Percentiles rank a stretch among this genome's conserved stretches.
phyloP scores from a whole-genome alignment of 768 basidiomycete species.

The Kwoniella sp. region DNA sequence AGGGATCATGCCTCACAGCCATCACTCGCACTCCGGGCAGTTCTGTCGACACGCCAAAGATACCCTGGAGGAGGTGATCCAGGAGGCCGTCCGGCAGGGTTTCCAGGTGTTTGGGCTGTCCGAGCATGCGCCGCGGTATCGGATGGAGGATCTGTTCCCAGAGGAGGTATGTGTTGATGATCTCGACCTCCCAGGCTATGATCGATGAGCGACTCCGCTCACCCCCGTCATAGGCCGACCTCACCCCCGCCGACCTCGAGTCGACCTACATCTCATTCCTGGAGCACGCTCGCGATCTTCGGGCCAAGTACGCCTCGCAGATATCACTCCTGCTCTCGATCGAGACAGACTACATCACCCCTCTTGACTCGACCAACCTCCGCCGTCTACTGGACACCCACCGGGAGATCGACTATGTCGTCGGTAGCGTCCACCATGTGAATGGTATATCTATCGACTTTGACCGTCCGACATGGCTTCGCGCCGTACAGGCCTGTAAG shows the following conservation, averaged over 20 bases:
- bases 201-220: background rate
- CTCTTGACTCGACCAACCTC: constrained; percentile 61
- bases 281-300: constrained; percentile 72
- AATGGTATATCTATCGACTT: constrained; percentile 86
- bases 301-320: constrained; percentile 58
- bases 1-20: constrained; percentile 52
- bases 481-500: constrained; percentile 31
- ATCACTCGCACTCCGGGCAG: constrained; percentile 89
- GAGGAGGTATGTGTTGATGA: constrained; percentile 68
- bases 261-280: constrained; percentile 71
- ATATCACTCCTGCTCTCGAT: constrained; percentile 81
- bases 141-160: constrained; percentile 76
- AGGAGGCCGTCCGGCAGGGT: constrained; percentile 69
- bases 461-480: constrained; percentile 63
- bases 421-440: constrained; percentile 92
- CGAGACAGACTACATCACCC: constrained; percentile 85
- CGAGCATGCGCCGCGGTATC: constrained; percentile 89
- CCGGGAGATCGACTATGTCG: constrained; percentile 71
- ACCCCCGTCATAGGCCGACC: constrained; percentile 54
- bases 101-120: constrained; percentile 81
- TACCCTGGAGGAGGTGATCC: constrained; percentile 71
- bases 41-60: constrained; percentile 88
- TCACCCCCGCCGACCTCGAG: constrained; percentile 57
- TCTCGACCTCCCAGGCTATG: background rate
- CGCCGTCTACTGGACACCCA: constrained; percentile 56